A percentile compares a stretch with the other conserved stretches of the same genome.
Evolutionary conservation across 2,329 filamentous ascomycete species (phyloP).

Genomic region (Trichoderma gracile): DNA sequence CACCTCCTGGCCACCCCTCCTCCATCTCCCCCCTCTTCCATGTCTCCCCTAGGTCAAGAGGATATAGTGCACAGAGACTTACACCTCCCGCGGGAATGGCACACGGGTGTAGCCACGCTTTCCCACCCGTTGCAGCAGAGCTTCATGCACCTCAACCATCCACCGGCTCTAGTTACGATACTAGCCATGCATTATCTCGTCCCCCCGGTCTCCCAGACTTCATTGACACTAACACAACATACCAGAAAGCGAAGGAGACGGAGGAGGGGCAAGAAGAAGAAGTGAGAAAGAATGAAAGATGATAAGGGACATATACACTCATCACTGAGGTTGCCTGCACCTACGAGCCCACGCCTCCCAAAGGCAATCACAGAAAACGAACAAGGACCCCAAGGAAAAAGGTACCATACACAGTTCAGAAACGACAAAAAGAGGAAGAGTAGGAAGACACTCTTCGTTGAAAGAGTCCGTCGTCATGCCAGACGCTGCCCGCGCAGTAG

Average conservation of each 20-base stretch:
- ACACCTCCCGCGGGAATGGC: slow-evolving; percentile 19
- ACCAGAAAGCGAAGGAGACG: too few relatives aligned
- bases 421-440: background rate
- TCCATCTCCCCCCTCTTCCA: too few relatives aligned
- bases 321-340: too few relatives aligned
- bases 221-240: too few relatives aligned
- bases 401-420: background rate
- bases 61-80: background rate
- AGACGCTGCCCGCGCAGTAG: slow-evolving; percentile 2
- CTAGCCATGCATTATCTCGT: background rate
- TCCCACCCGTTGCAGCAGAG: background rate
- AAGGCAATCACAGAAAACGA: too few relatives aligned
- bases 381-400: too few relatives aligned
- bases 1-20: too few relatives aligned
- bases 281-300: too few relatives aligned
- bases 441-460: background rate
- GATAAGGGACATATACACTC: too few relatives aligned
- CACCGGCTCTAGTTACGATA: background rate
- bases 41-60: background rate
- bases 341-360: too few relatives aligned
- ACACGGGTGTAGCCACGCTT: slow-evolving; percentile 20
- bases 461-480: too few relatives aligned
- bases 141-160: background rate
- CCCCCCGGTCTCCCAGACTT: background rate
- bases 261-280: too few relatives aligned